Evolutionary conservation across 169 alveolate species (phyloP), one percentile per base, ranked within the genome.

Genomic region (Plasmodium cynomolgi): DNA sequence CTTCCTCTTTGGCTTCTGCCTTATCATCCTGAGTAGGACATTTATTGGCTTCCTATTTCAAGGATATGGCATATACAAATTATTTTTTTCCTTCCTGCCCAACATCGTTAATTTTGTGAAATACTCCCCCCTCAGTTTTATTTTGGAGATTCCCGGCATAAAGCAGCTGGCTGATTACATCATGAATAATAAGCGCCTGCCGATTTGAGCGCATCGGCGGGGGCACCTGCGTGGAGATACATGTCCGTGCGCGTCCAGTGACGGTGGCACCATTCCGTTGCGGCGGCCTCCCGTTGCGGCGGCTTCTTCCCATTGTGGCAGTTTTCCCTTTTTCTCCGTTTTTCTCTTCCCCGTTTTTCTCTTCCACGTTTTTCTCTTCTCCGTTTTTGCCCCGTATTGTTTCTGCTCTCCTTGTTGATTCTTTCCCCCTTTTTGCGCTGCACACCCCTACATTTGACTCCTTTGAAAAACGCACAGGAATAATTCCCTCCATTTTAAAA

Each of bases 1-100:
- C n/a, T 96, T 84, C 84, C 72, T 92, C 71, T 34, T 75, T n/a
- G 97, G 97, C 15, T 83, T 95, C 29, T 54, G 81, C 9, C 90
- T 84, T 31, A 91, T 93, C 31, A 0, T 92, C 26, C 13, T 94
- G 26, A 93, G 93, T n/a, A 92, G 94, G 83, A 77, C 95, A 13
- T 82, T 92, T 29, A 20, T 95, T 41, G 97, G 97, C 13, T 44
- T 93, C 41, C 47, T 95, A 13, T 80, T 96, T 81, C 96, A 96
- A 68, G 37, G 91, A 17, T 83, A 44, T 29, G 97, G 97, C 7
- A 75, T 92, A 54, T 96, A 96, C 92, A 47, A 73, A 50, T 95
- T 96, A 41, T 96, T 96, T 54, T 96, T 93, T 26, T 96, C 96
- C 29, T 96, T 96, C 84, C 33, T 96, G 34, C 97, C 97, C 8